Evolutionary conservation across 352 stramenopile genomes (phyloP).

Genomic region (Lagenidium sp.): DNA sequence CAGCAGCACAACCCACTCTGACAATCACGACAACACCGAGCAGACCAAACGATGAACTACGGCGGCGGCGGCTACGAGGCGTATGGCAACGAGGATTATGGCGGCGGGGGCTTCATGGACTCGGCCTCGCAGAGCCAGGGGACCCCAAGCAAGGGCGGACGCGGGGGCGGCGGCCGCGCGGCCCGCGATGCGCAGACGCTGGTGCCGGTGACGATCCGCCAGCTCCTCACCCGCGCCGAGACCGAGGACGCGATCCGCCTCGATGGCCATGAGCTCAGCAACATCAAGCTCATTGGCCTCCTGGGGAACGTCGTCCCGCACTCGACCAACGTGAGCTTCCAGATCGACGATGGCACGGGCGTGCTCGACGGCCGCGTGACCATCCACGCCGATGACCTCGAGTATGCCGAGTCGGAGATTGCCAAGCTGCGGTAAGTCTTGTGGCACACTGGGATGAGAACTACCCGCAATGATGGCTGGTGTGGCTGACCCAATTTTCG

Average conservation of each 20-base stretch:
- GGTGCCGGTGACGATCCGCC: conserved; percentile 88
- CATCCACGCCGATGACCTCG: conserved; percentile 78
- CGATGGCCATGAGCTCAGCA: conserved; percentile 85
- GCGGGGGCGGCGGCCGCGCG: conserved; percentile 20
- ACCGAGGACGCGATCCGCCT: conserved; percentile 73
- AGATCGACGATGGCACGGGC: conserved; percentile 93
- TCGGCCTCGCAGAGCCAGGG: conserved; percentile 47
- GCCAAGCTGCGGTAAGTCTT: conserved; percentile 33
- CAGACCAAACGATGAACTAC: conserved; percentile 64
- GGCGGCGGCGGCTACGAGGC: conserved; percentile 51
- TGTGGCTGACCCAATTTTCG: not conserved
- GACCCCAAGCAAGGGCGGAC: conserved; percentile 40
- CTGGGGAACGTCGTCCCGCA: conserved; percentile 69
- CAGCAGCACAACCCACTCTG: too few species aligned
- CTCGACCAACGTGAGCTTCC: conserved; percentile 89
- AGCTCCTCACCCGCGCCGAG: conserved; percentile 47
- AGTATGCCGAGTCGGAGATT: conserved; percentile 49
- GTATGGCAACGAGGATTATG: conserved; percentile 65
- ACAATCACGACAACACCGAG: too few species aligned
- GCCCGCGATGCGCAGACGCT: conserved; percentile 76
- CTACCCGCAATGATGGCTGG: too few species aligned
- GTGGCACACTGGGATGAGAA: too few species aligned
- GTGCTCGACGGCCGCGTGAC: conserved; percentile 89
- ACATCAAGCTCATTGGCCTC: conserved; percentile 85
- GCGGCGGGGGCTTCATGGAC: conserved; percentile 64